Base-by-base conservation (phyloP, 805 yeast genomes). In the Cyberlindnera galapagoensis region DNA sequence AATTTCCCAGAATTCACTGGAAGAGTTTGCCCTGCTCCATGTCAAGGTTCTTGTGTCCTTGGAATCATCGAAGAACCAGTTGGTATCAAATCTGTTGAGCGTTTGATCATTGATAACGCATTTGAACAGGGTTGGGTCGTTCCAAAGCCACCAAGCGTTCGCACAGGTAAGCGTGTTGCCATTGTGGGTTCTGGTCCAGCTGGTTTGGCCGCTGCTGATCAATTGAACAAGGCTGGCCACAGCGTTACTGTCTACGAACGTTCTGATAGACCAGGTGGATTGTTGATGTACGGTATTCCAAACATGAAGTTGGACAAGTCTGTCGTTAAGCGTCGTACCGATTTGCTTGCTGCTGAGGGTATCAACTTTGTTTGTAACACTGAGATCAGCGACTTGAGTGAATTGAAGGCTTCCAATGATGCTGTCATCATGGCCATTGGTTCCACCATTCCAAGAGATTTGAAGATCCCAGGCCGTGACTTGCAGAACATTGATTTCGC, bases 1-100 rank as follows among this genome's bases (percentile, higher is more conserved):
- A 90, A 92, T 65, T 90, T 92, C 82, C 97, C 97, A 15, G 97
- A 92, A 64, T 90, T 92, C 54, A 90, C 97, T 39, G 95, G 97
- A 40, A 78, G 97, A 63, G 90, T 90, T 43, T 90, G 98, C 65
- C 98, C 98, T 15, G 97, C 97, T 40, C 98, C 98, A 43, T 90
- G 98, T 67, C 94, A 88, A 61, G 97, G 97, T 49, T 95, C 97
- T 3, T 82, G 94, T 63, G 90, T 86, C 21, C 70, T 92, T 51
- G 95, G 96, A 29, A 86, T 92, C 49, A 86, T 80, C 59, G 94
- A 82, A 44, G 92, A 83, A 47, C 94, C 97, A 17, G 97, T 92
- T 49, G 96, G 96, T 50, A 90, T 90, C 62, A 90, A 90, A 64
- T 82, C 95, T 14, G 81, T 90, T 45, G 98, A 90, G 63, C 81